Conservation (phyloP, 2,329 filamentous ascomycete genomes). For the Clarireedia hainanense region DNA sequence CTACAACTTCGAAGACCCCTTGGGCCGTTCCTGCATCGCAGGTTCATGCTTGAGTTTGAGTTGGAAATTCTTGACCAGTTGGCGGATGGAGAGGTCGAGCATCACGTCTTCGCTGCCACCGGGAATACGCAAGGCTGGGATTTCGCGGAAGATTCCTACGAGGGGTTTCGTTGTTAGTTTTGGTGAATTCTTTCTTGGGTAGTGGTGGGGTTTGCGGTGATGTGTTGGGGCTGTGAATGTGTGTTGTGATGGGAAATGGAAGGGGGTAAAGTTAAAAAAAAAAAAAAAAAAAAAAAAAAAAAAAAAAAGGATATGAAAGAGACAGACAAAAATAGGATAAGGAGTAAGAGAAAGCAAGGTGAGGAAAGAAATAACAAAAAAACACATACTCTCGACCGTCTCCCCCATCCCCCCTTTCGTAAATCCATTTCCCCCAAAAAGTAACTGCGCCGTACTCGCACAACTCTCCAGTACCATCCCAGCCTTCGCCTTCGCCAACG, state of each 20-base stretch:
- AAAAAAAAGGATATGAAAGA: no score
- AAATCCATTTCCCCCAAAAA: constrained; percentile 70
- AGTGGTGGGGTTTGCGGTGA: background rate
- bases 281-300: no score
- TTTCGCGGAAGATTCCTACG: constrained; percentile 54
- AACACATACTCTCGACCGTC: constrained; percentile 59
- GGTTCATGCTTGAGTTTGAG: constrained; percentile 37
- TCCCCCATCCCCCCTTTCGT: constrained; percentile 64
- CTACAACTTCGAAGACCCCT: constrained; percentile 37
- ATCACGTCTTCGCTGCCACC: constrained; percentile 69
- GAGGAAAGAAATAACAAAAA: background rate
- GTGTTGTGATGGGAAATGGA: no score
- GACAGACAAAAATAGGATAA: background rate
- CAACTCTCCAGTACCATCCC: constrained; percentile 67
- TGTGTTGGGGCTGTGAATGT: no score
- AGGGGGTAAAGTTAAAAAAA: no score
- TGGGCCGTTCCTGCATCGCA: constrained; percentile 32
- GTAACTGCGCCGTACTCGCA: constrained; percentile 57
- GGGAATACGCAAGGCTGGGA: constrained; percentile 53
- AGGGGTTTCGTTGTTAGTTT: background rate
- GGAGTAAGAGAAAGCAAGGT: background rate
- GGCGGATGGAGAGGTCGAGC: constrained; percentile 60
- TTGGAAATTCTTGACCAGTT: constrained; percentile 63
- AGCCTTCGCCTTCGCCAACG: constrained; percentile 63
- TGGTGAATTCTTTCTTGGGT: background rate